Evolutionary conservation across 1,284 basidiomycete species (phyloP).

Genomic region (Tilletiaria anomala): DNA sequence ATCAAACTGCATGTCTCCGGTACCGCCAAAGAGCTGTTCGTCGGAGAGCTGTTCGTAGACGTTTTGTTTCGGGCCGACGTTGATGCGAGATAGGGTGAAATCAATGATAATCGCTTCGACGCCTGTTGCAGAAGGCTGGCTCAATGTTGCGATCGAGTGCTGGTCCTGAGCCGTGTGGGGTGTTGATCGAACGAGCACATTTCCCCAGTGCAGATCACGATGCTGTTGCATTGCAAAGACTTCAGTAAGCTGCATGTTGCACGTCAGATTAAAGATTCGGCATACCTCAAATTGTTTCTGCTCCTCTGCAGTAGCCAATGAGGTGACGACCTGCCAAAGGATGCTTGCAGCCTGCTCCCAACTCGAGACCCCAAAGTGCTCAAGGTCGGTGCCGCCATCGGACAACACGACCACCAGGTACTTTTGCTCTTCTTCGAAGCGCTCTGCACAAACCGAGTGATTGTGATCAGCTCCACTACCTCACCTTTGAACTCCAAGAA

Average conservation of each 20-base stretch:
- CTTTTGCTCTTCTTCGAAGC: slow-evolving; percentile 43
- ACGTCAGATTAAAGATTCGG: neutral
- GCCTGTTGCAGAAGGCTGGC: slow-evolving; percentile 42
- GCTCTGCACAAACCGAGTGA: neutral
- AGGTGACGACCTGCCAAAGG: slow-evolving; percentile 74
- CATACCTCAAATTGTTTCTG: slow-evolving; percentile 69
- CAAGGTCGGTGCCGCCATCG: slow-evolving; percentile 77
- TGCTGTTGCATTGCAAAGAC: slow-evolving; percentile 49
- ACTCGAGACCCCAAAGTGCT: slow-evolving; percentile 59
- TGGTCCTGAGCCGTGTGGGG: neutral
- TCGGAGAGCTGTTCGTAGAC: slow-evolving; percentile 35
- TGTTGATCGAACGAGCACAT: slow-evolving; percentile 62
- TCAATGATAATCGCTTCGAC: slow-evolving; percentile 77
- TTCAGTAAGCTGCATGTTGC: neutral
- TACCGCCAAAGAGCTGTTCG: slow-evolving; percentile 36
- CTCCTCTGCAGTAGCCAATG: slow-evolving; percentile 63
- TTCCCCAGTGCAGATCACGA: slow-evolving; percentile 95
- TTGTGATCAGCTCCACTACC: neutral
- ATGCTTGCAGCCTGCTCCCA: slow-evolving; percentile 77
- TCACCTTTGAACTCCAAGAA: neutral
- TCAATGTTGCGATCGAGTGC: neutral
- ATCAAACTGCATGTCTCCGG: slow-evolving; percentile 85
- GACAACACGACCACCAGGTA: slow-evolving; percentile 78
- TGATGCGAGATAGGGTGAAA: slow-evolving; percentile 64
- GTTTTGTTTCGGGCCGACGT: slow-evolving; percentile 44